These are phyloP conservation scores for Coemansia sp. DNA, from an alignment of 192 early-diverging fungal species.

Conservation along the genomic window DNA sequence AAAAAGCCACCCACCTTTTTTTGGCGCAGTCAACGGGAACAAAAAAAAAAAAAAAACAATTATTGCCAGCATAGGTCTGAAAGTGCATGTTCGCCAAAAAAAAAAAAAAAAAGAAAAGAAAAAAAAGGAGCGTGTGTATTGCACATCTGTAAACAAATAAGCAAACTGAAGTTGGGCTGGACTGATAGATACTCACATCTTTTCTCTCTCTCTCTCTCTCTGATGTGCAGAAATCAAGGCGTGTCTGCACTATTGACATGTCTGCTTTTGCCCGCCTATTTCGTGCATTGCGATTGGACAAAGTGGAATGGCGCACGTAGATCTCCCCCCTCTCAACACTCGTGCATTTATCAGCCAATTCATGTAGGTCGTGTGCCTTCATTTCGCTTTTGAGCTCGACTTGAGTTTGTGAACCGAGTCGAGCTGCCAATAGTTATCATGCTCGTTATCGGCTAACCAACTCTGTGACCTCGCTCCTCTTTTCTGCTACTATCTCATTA, in stretches of 20 bases:
- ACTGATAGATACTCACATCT: neutral
- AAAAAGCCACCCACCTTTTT: neutral
- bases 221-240: constrained; percentile 4
- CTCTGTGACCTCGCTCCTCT: neutral
- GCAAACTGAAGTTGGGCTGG: neutral
- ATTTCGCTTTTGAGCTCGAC: neutral
- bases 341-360: neutral
- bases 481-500: neutral
- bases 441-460: neutral
- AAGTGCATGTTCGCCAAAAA: too few species aligned
- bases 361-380: neutral
- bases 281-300: neutral
- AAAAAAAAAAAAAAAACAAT: too few species aligned
- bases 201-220: neutral
- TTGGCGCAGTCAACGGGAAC: neutral
- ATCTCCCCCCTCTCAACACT: neutral
- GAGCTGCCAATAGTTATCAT: neutral
- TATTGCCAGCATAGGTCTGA: too few species aligned
- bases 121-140: neutral
- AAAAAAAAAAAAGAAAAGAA: too few species aligned
- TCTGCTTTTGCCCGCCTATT: neutral
- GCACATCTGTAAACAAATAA: neutral
- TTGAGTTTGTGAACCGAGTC: neutral
- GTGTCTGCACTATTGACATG: neutral
- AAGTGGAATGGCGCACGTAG: neutral